Conservation (phyloP, 306 rosid genomes). For the Abrus precatorius region DNA sequence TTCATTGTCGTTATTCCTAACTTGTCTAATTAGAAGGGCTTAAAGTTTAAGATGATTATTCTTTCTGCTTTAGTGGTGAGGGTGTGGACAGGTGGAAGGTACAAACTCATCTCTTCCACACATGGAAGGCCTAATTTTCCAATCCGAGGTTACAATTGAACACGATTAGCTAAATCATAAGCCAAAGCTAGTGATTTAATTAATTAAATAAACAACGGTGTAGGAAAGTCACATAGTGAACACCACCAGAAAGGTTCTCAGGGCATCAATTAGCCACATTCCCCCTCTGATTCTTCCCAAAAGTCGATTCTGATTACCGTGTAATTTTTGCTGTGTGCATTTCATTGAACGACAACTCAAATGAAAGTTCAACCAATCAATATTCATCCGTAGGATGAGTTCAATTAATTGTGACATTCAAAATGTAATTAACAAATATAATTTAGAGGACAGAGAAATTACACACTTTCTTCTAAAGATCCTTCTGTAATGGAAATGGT, state of each 20-base stretch:
- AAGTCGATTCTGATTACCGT: conserved; percentile 43
- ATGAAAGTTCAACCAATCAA: conserved; percentile 27
- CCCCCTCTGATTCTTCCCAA: conserved; percentile 34
- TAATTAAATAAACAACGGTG: conserved; percentile 32
- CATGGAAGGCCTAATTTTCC: conserved; percentile 13
- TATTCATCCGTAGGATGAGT: not conserved
- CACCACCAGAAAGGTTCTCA: conserved; percentile 39
- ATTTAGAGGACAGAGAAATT: conserved; percentile 31
- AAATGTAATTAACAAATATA: not conserved
- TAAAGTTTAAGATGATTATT: conserved; percentile 38
- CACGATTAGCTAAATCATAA: conserved; percentile 17
- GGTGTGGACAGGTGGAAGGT: conserved; percentile 47
- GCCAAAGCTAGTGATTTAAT: conserved; percentile 25
- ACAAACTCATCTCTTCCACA: conserved; percentile 43
- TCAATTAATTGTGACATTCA: conserved; percentile 3
- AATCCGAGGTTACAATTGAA: conserved; percentile 33
- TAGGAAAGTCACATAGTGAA: conserved; percentile 34
- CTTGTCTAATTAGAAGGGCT: conserved; percentile 35
- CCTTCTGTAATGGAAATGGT: conserved; percentile 41
- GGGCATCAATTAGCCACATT: conserved; percentile 44
- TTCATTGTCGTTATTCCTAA: conserved; percentile 42
- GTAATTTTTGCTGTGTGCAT: conserved; percentile 22
- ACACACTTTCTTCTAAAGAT: conserved; percentile 19
- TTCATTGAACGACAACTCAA: conserved; percentile 7
- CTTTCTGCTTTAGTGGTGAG: conserved; percentile 46